Percentiles rank a stretch among this genome's conserved stretches.
These are phyloP conservation scores for Lentinus brumalis DNA, from an alignment of 768 basidiomycete genomes.

Conservation along the genomic window DNA sequence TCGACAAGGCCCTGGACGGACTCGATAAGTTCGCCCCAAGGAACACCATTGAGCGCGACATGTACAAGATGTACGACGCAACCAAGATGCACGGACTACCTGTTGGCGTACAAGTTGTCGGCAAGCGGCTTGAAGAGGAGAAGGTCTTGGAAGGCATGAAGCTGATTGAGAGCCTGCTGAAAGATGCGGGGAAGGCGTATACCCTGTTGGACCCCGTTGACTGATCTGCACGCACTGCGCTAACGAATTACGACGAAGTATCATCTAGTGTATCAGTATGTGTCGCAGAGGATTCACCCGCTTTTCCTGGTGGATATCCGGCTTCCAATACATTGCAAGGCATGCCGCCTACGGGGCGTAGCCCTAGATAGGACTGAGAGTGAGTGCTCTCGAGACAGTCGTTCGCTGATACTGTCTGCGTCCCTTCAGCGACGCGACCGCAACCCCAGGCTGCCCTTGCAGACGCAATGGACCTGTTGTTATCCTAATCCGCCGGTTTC, in stretches of 20 bases:
- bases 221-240: neutral
- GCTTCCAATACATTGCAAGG: too few species aligned
- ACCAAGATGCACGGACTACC: slow-evolving; percentile 47
- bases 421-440: too few species aligned
- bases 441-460: too few species aligned
- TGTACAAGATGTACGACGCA: slow-evolving; percentile 45
- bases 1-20: slow-evolving; percentile 38
- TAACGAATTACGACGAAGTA: neutral
- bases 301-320: too few species aligned
- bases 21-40: slow-evolving; percentile 31
- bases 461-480: too few species aligned
- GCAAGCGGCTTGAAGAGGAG: slow-evolving; percentile 49
- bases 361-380: too few species aligned
- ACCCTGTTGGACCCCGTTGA: slow-evolving; percentile 19
- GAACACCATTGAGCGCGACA: slow-evolving; percentile 40
- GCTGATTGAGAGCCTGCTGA: slow-evolving; percentile 35
- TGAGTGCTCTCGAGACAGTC: too few species aligned
- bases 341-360: too few species aligned
- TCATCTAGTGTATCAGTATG: neutral
- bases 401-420: too few species aligned
- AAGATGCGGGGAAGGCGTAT: slow-evolving; percentile 23
- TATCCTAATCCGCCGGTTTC: too few species aligned
- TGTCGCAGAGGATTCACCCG: too few species aligned
- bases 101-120: slow-evolving; percentile 47
- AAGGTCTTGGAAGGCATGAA: slow-evolving; percentile 50